Evolutionary conservation across 371 early-diverging fungal species (phyloP).

Genomic region (Mortierella polycephala): DNA sequence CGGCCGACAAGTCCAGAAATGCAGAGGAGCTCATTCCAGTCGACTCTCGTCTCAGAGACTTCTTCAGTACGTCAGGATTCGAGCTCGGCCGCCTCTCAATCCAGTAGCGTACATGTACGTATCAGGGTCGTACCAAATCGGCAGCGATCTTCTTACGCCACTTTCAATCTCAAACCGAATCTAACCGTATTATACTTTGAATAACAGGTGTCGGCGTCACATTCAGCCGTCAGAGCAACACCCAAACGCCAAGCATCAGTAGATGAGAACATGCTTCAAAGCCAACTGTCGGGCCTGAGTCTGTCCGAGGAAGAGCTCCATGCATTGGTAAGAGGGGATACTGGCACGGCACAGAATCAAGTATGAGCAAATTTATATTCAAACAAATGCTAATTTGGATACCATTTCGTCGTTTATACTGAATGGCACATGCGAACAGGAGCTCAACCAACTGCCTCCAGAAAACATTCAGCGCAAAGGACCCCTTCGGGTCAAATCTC

Average conservation of each 20-base stretch:
- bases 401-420: not conserved
- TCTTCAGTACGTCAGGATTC: not conserved
- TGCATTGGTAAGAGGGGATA: slow-evolving; percentile 27
- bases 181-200: not conserved
- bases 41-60: slow-evolving; percentile 7
- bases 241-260: slow-evolving; percentile 39
- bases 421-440: slow-evolving; percentile 1
- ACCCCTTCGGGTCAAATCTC: slow-evolving; percentile 45
- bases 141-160: not conserved
- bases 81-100: not conserved
- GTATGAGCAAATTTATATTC: no score
- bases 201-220: slow-evolving; percentile 5
- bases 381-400: no score
- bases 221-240: not conserved
- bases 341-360: no score
- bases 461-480: slow-evolving; percentile 42
- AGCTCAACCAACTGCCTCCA: slow-evolving; percentile 29
- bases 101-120: not conserved
- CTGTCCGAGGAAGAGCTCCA: slow-evolving; percentile 40
- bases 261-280: slow-evolving; percentile 46
- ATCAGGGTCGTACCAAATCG: not conserved
- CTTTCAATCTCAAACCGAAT: not conserved
- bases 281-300: slow-evolving; percentile 35
- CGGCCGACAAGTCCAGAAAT: slow-evolving; percentile 16
- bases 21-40: slow-evolving; percentile 1